These are phyloP conservation scores for Neopestalotiopsis sp. DNA, from an alignment of 2,329 filamentous ascomycete species.

Conservation along the genomic window DNA sequence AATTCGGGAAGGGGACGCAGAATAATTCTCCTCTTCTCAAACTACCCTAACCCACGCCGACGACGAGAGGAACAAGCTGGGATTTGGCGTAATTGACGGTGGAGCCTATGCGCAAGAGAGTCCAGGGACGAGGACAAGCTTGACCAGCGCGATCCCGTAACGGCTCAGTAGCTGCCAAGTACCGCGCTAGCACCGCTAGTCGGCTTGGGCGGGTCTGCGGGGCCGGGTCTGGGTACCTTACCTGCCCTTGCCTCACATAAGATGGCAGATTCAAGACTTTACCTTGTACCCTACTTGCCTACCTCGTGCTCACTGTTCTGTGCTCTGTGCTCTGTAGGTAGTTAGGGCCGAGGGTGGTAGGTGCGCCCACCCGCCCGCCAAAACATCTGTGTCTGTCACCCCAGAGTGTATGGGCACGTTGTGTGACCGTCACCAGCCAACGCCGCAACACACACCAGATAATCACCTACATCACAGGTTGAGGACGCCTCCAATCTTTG, in stretches of 20 bases:
- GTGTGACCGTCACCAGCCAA: not conserved
- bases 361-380: not conserved
- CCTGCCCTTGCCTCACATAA: conserved; percentile 18
- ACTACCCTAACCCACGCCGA: conserved; percentile 23
- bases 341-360: not conserved
- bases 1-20: conserved; percentile 21
- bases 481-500: no score
- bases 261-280: conserved; percentile 18
- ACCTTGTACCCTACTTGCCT: not conserved
- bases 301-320: not conserved
- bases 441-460: not conserved
- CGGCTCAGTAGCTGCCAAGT: conserved; percentile 2
- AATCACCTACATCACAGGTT: not conserved
- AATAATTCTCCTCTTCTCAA: conserved; percentile 21
- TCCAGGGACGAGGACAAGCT: conserved; percentile 16
- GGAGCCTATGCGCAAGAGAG: conserved; percentile 21
- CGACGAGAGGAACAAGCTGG: conserved; percentile 19
- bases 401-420: not conserved
- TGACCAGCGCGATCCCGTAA: conserved; percentile 3
- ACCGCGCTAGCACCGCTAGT: conserved; percentile 1
- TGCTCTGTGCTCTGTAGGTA: not conserved
- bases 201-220: conserved; percentile 11
- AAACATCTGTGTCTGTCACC: not conserved
- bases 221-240: not conserved
- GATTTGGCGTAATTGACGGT: conserved; percentile 20